Base-by-base conservation (phyloP, 257 asterid genomes). In the Solanum paucissectum region DNA sequence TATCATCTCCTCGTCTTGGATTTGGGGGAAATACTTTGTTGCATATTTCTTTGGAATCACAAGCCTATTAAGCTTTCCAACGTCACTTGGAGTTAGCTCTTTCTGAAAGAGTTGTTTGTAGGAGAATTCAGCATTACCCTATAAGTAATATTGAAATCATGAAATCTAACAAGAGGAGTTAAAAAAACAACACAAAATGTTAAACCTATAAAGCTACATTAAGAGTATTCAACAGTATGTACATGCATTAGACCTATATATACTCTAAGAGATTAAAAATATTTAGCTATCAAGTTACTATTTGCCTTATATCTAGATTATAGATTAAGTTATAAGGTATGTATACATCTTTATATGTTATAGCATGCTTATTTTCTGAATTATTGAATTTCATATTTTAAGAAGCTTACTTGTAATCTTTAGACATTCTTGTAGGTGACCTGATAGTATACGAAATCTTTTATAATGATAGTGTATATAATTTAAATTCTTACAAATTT, bases 11-110 rank as follows among this genome's bases (percentile, higher is more conserved):
- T 89, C 42, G n/a, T 94, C 97, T 18, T 62, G 89, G 4, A 29
- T 91, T 1, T n/a, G 86, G 0, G 96, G 94, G 1, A 94, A 95
- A 37, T 90, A 90, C 90, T 92, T 92, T 29, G 89, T 5, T 0
- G 96, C 94, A 5, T 76, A 92, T 82, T 87, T 93, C 88, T 92
- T 95, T 0, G 98, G 98, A 29, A 95, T 93, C 7, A 95, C 98
- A 2, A 94, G 94, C 72, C 98, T 85, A 11, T 55, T 90, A 58
- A 62, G 71, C 33, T 93, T 94, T 49, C 98, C 87, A 0, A 94
- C 94, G 9, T 95, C 98, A 71, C 98, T 94, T 5, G 96, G 98
- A 9, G 95, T 93, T 73, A 95, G 88, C 42, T 93, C 96, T 88
- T 95, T 95, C 25, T 91, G 90, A 75, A 94, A 94, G 18, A 95